Conservation (phyloP, 179 eudicot genomes). For the Silene vulgaris region DNA sequence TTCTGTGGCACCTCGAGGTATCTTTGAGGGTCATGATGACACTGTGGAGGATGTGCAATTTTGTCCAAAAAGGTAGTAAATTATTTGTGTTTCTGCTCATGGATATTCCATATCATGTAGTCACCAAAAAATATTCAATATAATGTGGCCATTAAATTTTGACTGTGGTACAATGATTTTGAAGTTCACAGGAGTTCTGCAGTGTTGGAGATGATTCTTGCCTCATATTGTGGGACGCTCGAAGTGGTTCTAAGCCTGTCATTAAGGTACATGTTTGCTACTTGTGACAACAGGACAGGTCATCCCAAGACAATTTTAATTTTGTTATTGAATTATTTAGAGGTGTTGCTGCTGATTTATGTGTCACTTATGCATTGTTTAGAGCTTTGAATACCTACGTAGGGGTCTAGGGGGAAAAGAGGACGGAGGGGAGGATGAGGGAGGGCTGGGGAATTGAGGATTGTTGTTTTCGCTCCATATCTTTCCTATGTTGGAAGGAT, state of each 20-base stretch:
- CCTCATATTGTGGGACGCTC: conserved; percentile 95
- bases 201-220: conserved; percentile 99
- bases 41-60: conserved; percentile 99
- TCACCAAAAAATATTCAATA: background rate
- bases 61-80: conserved; percentile 77
- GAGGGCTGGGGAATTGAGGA: too few species aligned
- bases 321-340: background rate
- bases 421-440: too few species aligned
- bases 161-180: conserved; percentile 28
- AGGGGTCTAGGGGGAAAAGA: too few species aligned
- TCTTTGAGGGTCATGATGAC: conserved; percentile 80
- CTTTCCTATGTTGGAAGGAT: too few species aligned
- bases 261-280: conserved; percentile 49
- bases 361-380: background rate
- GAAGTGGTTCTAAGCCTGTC: conserved; percentile 69
- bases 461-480: too few species aligned
- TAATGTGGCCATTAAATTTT: conserved; percentile 12
- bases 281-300: background rate
- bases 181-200: conserved; percentile 91
- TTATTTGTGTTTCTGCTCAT: background rate
- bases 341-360: background rate
- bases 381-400: too few species aligned
- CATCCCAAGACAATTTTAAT: too few species aligned
- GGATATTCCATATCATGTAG: background rate
- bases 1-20: conserved; percentile 72